Conservation (phyloP, 148 eudicot species). For the Drosera capensis region DNA sequence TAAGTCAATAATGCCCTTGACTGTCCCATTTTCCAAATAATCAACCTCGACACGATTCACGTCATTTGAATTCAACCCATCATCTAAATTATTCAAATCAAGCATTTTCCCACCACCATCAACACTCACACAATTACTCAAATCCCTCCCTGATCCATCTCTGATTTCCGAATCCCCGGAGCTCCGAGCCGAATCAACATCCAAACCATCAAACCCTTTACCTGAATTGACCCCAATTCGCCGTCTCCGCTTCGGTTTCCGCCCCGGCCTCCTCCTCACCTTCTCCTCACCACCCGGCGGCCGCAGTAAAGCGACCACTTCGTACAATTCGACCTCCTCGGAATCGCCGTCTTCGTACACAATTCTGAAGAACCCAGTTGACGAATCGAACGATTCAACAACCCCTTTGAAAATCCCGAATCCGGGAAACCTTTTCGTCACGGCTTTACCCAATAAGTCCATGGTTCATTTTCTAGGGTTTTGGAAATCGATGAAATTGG, state of each 20-base stretch:
- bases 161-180: slow-evolving; percentile 10
- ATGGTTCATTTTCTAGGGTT: no score
- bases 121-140: slow-evolving; percentile 8
- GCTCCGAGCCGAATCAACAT: slow-evolving; percentile 6
- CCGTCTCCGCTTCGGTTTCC: slow-evolving; percentile 33
- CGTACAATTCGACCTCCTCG: slow-evolving; percentile 30
- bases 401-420: slow-evolving; percentile 37
- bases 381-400: slow-evolving; percentile 34
- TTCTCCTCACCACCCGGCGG: slow-evolving; percentile 7
- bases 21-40: slow-evolving; percentile 5
- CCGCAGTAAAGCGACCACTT: slow-evolving; percentile 14
- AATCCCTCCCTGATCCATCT: slow-evolving; percentile 4
- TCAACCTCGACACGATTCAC: slow-evolving; percentile 5
- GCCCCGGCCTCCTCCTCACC: slow-evolving; percentile 11
- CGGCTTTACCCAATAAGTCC: slow-evolving; percentile 59
- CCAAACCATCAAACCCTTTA: slow-evolving; percentile 16
- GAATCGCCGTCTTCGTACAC: slow-evolving; percentile 51
- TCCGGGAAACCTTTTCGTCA: slow-evolving; percentile 44
- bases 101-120: slow-evolving; percentile 14
- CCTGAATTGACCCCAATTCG: slow-evolving; percentile 21
- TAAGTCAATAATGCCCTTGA: slow-evolving; percentile 36
- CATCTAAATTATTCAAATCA: slow-evolving; percentile 26
- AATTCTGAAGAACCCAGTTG: slow-evolving; percentile 37
- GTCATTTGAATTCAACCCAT: slow-evolving; percentile 25
- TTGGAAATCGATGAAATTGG: no score